Evolutionary conservation across 305 asterid genomes (phyloP).

Genomic region (Fraxinus angustifolia): DNA sequence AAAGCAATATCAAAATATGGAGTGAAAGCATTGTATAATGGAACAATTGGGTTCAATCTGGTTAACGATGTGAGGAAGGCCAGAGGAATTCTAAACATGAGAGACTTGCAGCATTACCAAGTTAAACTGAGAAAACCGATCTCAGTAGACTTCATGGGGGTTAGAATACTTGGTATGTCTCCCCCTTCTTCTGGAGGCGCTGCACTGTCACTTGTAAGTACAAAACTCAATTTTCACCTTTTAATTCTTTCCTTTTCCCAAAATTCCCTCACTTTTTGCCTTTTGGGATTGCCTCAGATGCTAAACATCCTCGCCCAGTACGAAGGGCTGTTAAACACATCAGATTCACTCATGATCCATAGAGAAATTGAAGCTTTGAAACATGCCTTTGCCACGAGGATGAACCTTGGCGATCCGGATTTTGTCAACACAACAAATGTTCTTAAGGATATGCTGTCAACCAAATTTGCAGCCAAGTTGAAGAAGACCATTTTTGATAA

Average conservation of each 20-base stretch:
- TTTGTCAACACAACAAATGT: slow-evolving; percentile 30
- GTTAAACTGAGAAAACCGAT: slow-evolving; percentile 53
- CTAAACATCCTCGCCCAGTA: slow-evolving; percentile 60
- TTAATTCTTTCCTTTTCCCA: background rate
- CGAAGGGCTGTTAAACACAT: slow-evolving; percentile 23
- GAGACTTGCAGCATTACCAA: slow-evolving; percentile 48
- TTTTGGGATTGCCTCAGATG: slow-evolving; percentile 29
- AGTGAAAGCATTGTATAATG: slow-evolving; percentile 46
- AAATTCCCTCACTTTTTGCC: background rate
- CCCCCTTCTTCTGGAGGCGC: slow-evolving; percentile 80
- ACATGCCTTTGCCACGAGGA: slow-evolving; percentile 54
- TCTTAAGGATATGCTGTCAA: slow-evolving; percentile 50
- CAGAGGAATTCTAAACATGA: slow-evolving; percentile 52
- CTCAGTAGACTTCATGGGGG: slow-evolving; percentile 38
- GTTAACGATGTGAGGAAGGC: slow-evolving; percentile 43
- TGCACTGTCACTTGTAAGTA: slow-evolving; percentile 56
- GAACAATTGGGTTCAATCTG: slow-evolving; percentile 44
- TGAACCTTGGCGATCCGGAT: slow-evolving; percentile 70
- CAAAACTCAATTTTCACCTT: background rate
- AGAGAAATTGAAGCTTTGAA: slow-evolving; percentile 64
- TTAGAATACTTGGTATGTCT: slow-evolving; percentile 51
- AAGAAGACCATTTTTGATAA: slow-evolving; percentile 42
- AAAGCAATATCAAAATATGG: slow-evolving; percentile 38
- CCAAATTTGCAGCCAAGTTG: slow-evolving; percentile 41
- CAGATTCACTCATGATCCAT: slow-evolving; percentile 42